Evolutionary conservation across 176 grass and related monocot genomes (phyloP).

Genomic region (Lolium multiflorum): DNA sequence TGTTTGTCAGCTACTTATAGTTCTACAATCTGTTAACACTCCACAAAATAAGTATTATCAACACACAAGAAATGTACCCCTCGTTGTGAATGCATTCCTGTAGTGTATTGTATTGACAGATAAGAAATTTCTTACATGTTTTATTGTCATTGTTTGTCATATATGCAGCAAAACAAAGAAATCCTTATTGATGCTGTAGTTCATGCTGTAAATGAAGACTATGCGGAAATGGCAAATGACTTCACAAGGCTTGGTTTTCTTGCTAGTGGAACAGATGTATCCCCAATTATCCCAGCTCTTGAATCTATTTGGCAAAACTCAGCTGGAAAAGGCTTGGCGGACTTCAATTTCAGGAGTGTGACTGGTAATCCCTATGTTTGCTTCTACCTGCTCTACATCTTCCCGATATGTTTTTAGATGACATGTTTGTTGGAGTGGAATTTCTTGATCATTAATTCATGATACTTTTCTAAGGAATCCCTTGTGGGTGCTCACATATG

Average conservation of each 20-base stretch:
- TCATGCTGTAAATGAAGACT: constrained; percentile 99
- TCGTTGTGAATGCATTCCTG: constrained; percentile 19
- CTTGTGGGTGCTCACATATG: constrained; percentile 17
- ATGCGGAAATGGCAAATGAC: constrained; percentile 99
- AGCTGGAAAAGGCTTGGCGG: constrained; percentile 89
- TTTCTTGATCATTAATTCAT: constrained; percentile 10
- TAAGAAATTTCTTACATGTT: constrained; percentile 26
- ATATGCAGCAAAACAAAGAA: constrained; percentile 98
- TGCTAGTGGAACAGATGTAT: constrained; percentile 88
- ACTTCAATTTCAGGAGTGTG: constrained; percentile 98
- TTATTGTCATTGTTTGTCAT: constrained; percentile 12
- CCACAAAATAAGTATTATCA: constrained; percentile 7
- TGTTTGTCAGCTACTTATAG: constrained; percentile 2
- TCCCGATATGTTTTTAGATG: not conserved
- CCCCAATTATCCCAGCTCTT: constrained; percentile 92
- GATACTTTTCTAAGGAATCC: constrained; percentile 2
- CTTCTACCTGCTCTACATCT: constrained; percentile 21
- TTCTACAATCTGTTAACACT: constrained; percentile 17
- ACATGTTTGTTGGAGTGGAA: constrained; percentile 9
- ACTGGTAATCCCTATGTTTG: constrained; percentile 64
- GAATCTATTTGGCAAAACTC: constrained; percentile 99
- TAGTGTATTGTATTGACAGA: not conserved
- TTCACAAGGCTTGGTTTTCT: constrained; percentile 99
- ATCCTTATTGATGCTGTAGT: constrained; percentile 97
- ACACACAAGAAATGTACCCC: not conserved